Evolutionary conservation across 306 rosid species (phyloP).

Genomic region (Canavalia gladiata): DNA sequence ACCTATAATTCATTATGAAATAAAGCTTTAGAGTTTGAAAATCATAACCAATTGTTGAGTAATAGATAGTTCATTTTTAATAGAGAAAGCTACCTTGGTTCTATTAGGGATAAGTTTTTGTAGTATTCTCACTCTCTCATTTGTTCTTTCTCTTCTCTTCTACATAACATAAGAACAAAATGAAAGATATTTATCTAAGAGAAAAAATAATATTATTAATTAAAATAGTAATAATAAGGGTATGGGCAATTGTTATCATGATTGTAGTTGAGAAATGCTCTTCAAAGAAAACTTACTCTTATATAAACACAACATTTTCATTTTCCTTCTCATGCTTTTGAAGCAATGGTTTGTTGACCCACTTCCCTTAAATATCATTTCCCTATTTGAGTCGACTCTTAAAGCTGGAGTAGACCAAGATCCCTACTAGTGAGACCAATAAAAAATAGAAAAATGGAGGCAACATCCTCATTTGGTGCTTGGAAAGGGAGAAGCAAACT

Average conservation of each 20-base stretch:
- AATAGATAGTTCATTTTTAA: slow-evolving; percentile 1
- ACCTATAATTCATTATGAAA: slow-evolving; percentile 58
- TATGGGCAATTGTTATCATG: not conserved
- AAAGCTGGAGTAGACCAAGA: too few relatives aligned
- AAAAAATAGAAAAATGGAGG: too few relatives aligned
- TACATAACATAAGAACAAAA: slow-evolving; percentile 48
- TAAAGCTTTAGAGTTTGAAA: slow-evolving; percentile 2
- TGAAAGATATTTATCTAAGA: not conserved
- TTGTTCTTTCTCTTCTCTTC: slow-evolving; percentile 93
- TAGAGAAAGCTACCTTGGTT: slow-evolving; percentile 68
- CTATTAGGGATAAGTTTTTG: slow-evolving; percentile 90
- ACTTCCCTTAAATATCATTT: too few relatives aligned
- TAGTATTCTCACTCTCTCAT: slow-evolving; percentile 79
- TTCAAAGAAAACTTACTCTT: slow-evolving; percentile 62
- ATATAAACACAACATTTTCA: slow-evolving; percentile 55
- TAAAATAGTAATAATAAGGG: not conserved
- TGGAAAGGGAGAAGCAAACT: too few relatives aligned
- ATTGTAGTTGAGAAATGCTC: not conserved
- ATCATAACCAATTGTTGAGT: not conserved
- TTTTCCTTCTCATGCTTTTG: too few relatives aligned
- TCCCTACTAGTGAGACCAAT: too few relatives aligned
- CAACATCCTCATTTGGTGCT: too few relatives aligned
- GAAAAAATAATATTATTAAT: not conserved
- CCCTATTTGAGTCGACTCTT: too few relatives aligned
- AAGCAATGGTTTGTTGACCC: too few relatives aligned